Percentiles rank a stretch among this genome's conserved stretches.
Evolutionary conservation across 177 flowering plant genomes (phyloP).

Genomic region (Vitis hybrid): DNA sequence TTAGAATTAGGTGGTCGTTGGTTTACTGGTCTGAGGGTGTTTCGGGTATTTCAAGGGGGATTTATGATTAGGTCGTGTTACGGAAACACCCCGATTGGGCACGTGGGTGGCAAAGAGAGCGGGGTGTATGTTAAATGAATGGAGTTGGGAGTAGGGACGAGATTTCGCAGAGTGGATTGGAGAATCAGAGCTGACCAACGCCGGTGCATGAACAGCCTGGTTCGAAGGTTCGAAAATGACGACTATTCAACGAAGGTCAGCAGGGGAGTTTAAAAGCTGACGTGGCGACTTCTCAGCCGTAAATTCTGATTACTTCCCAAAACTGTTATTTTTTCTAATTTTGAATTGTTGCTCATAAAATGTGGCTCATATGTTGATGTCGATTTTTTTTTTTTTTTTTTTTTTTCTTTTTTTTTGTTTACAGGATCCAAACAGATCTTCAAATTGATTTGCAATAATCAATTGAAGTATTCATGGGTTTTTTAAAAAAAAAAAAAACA

Average conservation of each 20-base stretch:
- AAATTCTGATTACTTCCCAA: neutral
- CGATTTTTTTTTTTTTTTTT: too few relatives aligned
- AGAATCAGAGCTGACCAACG: conserved; percentile 6
- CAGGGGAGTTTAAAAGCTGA: neutral
- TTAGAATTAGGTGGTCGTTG: neutral
- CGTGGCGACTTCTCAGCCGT: conserved; percentile 9
- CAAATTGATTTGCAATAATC: too few relatives aligned
- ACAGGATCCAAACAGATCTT: too few relatives aligned
- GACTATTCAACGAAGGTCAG: neutral
- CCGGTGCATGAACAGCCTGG: conserved; percentile 9
- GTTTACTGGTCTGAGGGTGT: neutral
- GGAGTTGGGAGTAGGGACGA: neutral
- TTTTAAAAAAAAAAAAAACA: too few relatives aligned
- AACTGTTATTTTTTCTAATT: neutral
- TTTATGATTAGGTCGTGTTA: neutral
- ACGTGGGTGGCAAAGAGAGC: neutral
- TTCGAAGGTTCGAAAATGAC: conserved; percentile 13
- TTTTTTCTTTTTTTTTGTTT: too few relatives aligned
- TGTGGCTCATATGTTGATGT: too few relatives aligned
- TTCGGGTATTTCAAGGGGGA: neutral
- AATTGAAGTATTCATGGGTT: too few relatives aligned
- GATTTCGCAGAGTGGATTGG: neutral
- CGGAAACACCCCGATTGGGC: neutral
- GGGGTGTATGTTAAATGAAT: neutral
- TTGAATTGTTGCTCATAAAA: too few relatives aligned